Percentiles rank a stretch among this genome's conserved stretches.
Evolutionary conservation across 768 basidiomycete species (phyloP).

Genomic region (Boletus tylopilopsis): DNA sequence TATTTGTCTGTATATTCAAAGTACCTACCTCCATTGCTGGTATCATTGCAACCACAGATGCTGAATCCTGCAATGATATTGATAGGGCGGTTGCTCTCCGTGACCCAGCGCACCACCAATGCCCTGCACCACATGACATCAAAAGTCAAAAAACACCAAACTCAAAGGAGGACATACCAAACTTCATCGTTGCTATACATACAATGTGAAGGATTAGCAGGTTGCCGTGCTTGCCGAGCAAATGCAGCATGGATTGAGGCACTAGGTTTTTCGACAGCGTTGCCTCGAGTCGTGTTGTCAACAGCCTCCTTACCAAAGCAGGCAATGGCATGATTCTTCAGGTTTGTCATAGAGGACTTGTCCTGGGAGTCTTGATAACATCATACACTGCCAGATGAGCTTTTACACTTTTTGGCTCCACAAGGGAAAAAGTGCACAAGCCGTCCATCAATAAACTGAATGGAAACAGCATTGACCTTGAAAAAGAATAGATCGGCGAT

Average conservation of each 20-base stretch:
- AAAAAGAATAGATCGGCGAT: neutral
- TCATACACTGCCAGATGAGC: neutral
- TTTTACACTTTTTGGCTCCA: neutral
- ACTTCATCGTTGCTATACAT: neutral
- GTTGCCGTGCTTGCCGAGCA: neutral
- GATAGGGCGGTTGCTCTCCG: no score
- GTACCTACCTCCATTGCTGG: no score
- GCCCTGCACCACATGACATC: no score
- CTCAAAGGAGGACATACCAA: no score
- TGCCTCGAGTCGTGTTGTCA: neutral
- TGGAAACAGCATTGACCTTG: neutral
- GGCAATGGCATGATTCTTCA: neutral
- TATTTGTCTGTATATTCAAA: no score
- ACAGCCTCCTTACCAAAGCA: slow-evolving; percentile 1
- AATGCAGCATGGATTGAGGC: neutral
- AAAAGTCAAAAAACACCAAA: no score
- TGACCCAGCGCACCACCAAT: no score
- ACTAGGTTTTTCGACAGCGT: neutral
- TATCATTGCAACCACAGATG: no score
- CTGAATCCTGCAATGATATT: no score
- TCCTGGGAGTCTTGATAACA: neutral
- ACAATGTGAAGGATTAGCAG: neutral
- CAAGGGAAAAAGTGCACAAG: neutral
- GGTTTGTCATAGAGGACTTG: neutral
- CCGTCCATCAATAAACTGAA: neutral